Evolutionary conservation across 345 rosid genomes (phyloP).

Genomic region (Syzygium jambos): DNA sequence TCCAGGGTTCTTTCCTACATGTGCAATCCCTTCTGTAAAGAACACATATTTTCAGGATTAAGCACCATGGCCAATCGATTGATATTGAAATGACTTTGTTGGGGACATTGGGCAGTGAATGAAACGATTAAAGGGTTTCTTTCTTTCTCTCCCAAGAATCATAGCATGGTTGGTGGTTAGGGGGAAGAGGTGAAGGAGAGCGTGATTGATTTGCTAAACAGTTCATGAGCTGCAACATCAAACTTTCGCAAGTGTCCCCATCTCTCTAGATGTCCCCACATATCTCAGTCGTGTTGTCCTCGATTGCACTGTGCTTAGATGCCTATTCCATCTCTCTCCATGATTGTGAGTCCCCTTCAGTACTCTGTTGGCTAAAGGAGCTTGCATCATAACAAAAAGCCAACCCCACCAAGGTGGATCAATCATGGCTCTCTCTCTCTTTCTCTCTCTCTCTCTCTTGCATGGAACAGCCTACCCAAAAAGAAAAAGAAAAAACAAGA

Average conservation of each 20-base stretch:
- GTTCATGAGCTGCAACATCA: neutral
- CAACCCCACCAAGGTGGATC: slow-evolving; percentile 13
- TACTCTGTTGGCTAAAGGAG: slow-evolving; percentile 31
- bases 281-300: slow-evolving; percentile 45
- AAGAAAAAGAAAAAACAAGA: neutral
- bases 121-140: slow-evolving; percentile 16
- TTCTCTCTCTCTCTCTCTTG: neutral
- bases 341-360: slow-evolving; percentile 45
- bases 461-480: neutral
- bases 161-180: slow-evolving; percentile 71
- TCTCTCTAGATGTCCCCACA: slow-evolving; percentile 25
- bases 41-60: slow-evolving; percentile 3
- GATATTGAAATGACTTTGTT: slow-evolving; percentile 51
- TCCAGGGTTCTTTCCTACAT: slow-evolving; percentile 61
- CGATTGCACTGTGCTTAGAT: slow-evolving; percentile 24
- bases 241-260: slow-evolving; percentile 14
- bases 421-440: slow-evolving; percentile 13
- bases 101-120: slow-evolving; percentile 29
- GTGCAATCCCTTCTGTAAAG: slow-evolving; percentile 92
- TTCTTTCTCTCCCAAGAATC: slow-evolving; percentile 2
- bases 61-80: slow-evolving; percentile 20
- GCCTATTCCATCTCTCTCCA: slow-evolving; percentile 40
- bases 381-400: slow-evolving; percentile 23
- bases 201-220: slow-evolving; percentile 26
- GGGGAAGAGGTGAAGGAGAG: slow-evolving; percentile 28